phyloP scores from a whole-genome alignment of 352 stramenopile species.

The Aphanomyces invadans region DNA sequence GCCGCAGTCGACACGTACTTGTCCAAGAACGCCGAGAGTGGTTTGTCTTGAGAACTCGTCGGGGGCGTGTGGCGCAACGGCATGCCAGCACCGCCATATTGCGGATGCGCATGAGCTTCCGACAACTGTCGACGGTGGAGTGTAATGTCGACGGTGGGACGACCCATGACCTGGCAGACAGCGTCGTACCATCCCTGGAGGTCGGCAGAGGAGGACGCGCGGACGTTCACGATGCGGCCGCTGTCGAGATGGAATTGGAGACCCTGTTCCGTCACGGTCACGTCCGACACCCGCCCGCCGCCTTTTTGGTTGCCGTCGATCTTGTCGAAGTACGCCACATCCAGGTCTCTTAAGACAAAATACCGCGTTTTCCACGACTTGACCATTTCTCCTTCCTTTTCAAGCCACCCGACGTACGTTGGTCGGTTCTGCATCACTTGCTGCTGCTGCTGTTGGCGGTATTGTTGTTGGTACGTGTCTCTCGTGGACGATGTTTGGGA shows the following conservation, averaged over 20 bases:
- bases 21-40: not conserved
- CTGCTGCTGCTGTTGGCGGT: not conserved
- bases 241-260: constrained; percentile 56
- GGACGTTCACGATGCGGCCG: constrained; percentile 69
- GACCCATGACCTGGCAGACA: constrained; percentile 27
- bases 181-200: constrained; percentile 71
- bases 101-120: no score
- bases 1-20: not conserved
- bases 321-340: constrained; percentile 53
- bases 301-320: constrained; percentile 54
- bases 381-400: constrained; percentile 75
- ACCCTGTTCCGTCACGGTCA: constrained; percentile 45
- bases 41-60: not conserved
- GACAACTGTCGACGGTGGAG: not conserved
- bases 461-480: not conserved
- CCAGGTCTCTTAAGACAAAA: constrained; percentile 67
- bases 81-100: no score
- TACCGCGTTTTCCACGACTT: constrained; percentile 79
- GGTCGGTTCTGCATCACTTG: constrained; percentile 3
- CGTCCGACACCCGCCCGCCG: constrained; percentile 41
- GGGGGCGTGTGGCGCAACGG: no score
- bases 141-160: not conserved
- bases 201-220: constrained; percentile 52
- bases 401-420: constrained; percentile 53
- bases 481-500: not conserved